These are phyloP conservation scores for Simplicillium sp. DNA, from an alignment of 2,329 filamentous ascomycete genomes.

Conservation along the genomic window DNA sequence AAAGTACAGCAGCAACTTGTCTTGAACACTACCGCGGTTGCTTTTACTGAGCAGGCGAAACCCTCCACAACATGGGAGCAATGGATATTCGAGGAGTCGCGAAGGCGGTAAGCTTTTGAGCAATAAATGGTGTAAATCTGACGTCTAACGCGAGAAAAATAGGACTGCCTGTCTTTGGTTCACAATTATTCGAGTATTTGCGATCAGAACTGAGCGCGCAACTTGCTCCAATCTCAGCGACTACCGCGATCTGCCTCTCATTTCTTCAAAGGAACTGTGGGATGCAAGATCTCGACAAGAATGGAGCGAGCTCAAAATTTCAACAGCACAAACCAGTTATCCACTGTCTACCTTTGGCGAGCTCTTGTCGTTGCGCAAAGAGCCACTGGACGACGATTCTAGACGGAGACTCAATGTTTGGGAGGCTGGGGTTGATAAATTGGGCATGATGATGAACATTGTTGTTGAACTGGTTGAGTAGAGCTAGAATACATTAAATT, in stretches of 20 bases:
- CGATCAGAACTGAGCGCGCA: constrained; percentile 6
- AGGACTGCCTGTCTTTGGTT: constrained; percentile 16
- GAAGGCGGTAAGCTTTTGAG: constrained; percentile 12
- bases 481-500: background rate
- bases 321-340: no score
- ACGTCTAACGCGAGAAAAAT: background rate
- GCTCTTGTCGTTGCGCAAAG: no score
- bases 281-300: no score
- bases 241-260: constrained; percentile 8
- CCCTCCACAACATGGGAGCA: constrained; percentile 16
- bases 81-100: constrained; percentile 21
- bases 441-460: constrained; percentile 13
- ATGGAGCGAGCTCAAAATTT: no score
- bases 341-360: no score
- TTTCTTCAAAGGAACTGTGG: constrained; percentile 8
- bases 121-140: background rate
- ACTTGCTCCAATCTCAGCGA: constrained; percentile 3
- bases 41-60: constrained; percentile 6
- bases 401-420: constrained; percentile 5
- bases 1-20: no score
- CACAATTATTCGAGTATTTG: constrained; percentile 12
- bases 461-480: constrained; percentile 6
- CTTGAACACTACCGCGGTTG: no score
- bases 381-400: no score
- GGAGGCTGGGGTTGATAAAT: constrained; percentile 16